A percentile compares a stretch with the other conserved stretches of the same genome.
Conservation (phyloP, 257 asterid genomes). For the Solanum lignicaule region DNA sequence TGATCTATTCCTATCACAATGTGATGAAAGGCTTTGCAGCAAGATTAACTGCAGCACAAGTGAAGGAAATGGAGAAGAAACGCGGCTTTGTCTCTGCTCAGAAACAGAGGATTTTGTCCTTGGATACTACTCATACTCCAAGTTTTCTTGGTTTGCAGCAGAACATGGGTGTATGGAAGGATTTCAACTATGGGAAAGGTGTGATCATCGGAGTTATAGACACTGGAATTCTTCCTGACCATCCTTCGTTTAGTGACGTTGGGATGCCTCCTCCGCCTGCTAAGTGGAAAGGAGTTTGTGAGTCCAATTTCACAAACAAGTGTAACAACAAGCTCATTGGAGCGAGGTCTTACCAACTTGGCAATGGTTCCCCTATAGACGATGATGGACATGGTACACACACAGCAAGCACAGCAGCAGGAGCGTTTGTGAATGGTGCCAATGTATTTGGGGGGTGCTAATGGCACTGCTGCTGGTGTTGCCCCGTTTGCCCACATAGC, state of each 20-base stretch:
- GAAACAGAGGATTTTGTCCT: constrained; percentile 9
- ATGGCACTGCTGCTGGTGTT: constrained; percentile 42
- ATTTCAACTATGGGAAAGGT: constrained; percentile 39
- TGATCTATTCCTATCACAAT: constrained; percentile 23
- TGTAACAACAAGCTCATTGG: constrained; percentile 54
- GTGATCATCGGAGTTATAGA: constrained; percentile 43
- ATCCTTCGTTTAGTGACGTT: constrained; percentile 39
- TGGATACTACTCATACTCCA: constrained; percentile 41
- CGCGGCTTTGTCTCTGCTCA: constrained; percentile 22
- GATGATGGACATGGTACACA: constrained; percentile 44
- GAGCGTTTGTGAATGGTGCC: constrained; percentile 36
- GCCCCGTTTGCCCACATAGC: constrained; percentile 57
- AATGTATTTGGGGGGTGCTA: constrained; percentile 35
- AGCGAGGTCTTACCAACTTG: constrained; percentile 7
- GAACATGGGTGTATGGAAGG: constrained; percentile 33
- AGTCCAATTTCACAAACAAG: neutral
- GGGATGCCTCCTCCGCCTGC: constrained; percentile 46
- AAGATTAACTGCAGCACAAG: constrained; percentile 19
- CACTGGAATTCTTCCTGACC: constrained; percentile 29
- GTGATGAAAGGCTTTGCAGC: constrained; percentile 44
- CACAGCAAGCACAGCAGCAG: constrained; percentile 43
- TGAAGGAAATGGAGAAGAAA: constrained; percentile 20
- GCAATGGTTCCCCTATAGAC: constrained; percentile 11
- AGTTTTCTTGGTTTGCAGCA: constrained; percentile 37
- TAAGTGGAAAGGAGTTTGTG: constrained; percentile 40